Conservation (phyloP, 2,329 filamentous ascomycete genomes). For the Xylaria sp. region DNA sequence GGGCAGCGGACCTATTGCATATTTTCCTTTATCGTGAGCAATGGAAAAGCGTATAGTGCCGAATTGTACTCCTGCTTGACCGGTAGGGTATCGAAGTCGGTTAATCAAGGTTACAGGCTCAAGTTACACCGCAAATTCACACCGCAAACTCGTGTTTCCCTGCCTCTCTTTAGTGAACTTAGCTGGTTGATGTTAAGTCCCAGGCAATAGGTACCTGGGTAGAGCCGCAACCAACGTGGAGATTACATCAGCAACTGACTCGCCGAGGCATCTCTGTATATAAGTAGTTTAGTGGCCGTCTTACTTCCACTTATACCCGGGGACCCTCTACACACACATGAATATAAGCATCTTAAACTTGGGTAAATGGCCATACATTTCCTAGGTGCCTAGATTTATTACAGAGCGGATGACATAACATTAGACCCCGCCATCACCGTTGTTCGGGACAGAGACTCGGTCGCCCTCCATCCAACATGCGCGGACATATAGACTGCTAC, state of each 20-base stretch:
- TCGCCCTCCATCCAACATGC: constrained; percentile 5
- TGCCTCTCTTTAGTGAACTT: background rate
- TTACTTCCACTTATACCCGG: no score
- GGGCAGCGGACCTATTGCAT: no score
- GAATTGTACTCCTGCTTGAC: no score
- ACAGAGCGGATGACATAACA: no score
- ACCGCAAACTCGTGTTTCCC: constrained; percentile 1
- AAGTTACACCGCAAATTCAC: constrained; percentile 15
- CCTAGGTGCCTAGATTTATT: no score
- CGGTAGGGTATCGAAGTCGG: no score
- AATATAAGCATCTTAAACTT: no score
- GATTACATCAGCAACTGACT: constrained; percentile 17
- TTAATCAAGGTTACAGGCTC: background rate
- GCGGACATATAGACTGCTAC: constrained; percentile 29
- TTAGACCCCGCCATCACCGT: background rate
- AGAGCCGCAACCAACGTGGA: background rate
- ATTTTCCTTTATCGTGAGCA: no score
- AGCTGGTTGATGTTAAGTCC: background rate
- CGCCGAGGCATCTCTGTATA: background rate
- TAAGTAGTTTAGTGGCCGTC: background rate
- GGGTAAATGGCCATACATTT: no score
- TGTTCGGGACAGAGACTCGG: background rate
- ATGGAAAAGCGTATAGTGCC: no score
- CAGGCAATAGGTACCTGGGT: no score
- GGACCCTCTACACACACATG: no score